These are phyloP conservation scores for Melanopsichium pennsylvanicum DNA, from an alignment of 1,284 basidiomycete genomes.

Conservation along the genomic window DNA sequence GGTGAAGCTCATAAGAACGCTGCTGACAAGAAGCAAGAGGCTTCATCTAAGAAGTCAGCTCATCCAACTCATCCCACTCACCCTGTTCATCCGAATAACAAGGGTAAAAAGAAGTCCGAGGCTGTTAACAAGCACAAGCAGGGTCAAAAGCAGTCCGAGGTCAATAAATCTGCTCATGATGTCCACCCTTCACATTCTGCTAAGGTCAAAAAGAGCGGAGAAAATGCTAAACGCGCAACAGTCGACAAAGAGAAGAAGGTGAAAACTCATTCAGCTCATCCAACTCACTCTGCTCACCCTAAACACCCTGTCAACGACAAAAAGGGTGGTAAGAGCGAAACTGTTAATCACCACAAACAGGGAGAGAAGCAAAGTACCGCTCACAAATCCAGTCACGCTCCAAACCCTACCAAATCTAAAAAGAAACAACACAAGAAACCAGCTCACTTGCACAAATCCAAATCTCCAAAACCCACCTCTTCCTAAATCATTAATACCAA, in stretches of 20 bases:
- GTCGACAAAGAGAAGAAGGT: not conserved
- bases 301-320: no score
- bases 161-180: constrained; percentile 1
- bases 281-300: no score
- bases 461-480: no score
- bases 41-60: not conserved
- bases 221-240: not conserved
- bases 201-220: not conserved
- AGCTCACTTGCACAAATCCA: constrained; percentile 26
- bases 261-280: not conserved
- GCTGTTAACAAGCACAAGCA: constrained; percentile 14
- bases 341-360: constrained; percentile 4
- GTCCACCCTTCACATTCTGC: not conserved
- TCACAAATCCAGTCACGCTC: not conserved
- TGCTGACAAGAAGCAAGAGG: constrained; percentile 1
- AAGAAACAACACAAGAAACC: constrained; percentile 28
- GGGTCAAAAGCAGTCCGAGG: constrained; percentile 6
- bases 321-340: no score
- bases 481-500: no score
- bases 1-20: constrained; percentile 2
- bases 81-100: not conserved
- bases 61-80: not conserved
- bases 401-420: not conserved
- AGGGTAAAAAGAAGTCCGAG: constrained; percentile 3
- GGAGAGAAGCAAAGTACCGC: constrained; percentile 3